A percentile compares a stretch with the other conserved stretches of the same genome.
phyloP scores from a whole-genome alignment of 2,329 filamentous ascomycete species.

The Nannizziopsis arthrosporioides region DNA sequence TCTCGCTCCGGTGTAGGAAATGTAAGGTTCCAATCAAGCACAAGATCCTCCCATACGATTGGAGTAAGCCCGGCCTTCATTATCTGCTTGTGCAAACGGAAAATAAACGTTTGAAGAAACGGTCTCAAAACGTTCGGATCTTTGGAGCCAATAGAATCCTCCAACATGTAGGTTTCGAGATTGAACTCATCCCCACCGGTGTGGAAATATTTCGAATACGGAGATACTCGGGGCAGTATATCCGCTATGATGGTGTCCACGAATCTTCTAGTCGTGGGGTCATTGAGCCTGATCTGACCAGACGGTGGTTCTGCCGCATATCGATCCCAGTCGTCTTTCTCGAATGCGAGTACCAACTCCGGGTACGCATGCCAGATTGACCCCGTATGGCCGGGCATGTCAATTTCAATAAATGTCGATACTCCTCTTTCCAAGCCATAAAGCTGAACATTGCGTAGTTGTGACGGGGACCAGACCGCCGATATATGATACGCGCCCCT shows the following conservation, averaged over 20 bases:
- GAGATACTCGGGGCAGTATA: constrained; percentile 57
- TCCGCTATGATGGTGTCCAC: constrained; percentile 63
- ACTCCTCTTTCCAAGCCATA: constrained; percentile 60
- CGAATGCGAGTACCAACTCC: constrained; percentile 57
- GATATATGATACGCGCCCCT: constrained; percentile 62
- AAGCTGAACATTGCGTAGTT: constrained; percentile 55
- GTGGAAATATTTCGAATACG: constrained; percentile 67
- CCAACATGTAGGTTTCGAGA: constrained; percentile 59
- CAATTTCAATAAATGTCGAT: constrained; percentile 62
- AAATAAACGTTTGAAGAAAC: constrained; percentile 65
- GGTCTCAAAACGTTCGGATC: constrained; percentile 54
- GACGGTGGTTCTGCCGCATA: constrained; percentile 46
- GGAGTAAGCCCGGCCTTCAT: constrained; percentile 54
- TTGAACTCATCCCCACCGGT: constrained; percentile 83
- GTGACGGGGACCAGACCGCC: constrained; percentile 54
- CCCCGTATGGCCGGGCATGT: constrained; percentile 69
- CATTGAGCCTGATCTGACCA: constrained; percentile 64
- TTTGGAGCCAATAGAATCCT: constrained; percentile 60
- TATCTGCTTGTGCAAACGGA: constrained; percentile 54
- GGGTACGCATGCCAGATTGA: constrained; percentile 55
- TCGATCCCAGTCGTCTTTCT: constrained; percentile 41
- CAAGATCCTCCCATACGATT: constrained; percentile 81
- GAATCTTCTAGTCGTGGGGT: constrained; percentile 56
- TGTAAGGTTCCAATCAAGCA: constrained; percentile 63
- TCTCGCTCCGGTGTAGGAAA: constrained; percentile 36